These are phyloP conservation scores for Eucalyptus cloeziana DNA, from an alignment of 345 rosid genomes.

Conservation along the genomic window DNA sequence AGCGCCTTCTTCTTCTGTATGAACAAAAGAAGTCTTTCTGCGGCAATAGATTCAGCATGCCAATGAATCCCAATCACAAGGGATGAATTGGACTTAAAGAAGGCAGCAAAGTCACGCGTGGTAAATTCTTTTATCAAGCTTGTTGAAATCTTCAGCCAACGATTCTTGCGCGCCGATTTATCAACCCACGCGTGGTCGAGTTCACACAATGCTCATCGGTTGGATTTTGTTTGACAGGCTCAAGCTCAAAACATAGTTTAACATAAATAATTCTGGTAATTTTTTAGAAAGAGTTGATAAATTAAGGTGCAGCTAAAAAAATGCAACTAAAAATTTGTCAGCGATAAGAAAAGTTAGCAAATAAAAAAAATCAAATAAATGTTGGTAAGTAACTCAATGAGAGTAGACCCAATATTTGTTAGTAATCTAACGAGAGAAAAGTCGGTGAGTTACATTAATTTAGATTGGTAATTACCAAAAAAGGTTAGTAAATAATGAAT, in stretches of 20 bases:
- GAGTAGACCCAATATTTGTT: neutral
- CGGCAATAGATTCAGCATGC: neutral
- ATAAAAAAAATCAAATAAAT: too few relatives aligned
- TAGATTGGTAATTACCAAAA: neutral
- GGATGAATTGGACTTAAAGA: neutral
- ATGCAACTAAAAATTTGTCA: neutral
- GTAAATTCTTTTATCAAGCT: neutral
- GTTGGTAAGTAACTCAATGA: neutral
- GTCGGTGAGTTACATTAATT: neutral
- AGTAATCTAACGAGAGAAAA: neutral
- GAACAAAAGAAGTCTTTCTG: neutral
- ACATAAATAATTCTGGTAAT: neutral
- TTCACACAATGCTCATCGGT: neutral
- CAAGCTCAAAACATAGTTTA: neutral
- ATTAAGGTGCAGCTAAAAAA: neutral
- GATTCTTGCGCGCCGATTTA: too few relatives aligned
- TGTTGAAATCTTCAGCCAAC: neutral
- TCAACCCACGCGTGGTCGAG: neutral
- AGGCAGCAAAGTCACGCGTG: neutral
- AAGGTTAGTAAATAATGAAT: neutral
- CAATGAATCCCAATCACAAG: neutral
- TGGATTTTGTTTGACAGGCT: accelerated
- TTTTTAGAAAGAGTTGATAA: neutral
- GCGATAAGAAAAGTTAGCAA: neutral
- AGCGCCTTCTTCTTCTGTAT: too few relatives aligned